These are phyloP conservation scores for Pleurotus eryngii DNA, from an alignment of 768 basidiomycete genomes.

Conservation along the genomic window DNA sequence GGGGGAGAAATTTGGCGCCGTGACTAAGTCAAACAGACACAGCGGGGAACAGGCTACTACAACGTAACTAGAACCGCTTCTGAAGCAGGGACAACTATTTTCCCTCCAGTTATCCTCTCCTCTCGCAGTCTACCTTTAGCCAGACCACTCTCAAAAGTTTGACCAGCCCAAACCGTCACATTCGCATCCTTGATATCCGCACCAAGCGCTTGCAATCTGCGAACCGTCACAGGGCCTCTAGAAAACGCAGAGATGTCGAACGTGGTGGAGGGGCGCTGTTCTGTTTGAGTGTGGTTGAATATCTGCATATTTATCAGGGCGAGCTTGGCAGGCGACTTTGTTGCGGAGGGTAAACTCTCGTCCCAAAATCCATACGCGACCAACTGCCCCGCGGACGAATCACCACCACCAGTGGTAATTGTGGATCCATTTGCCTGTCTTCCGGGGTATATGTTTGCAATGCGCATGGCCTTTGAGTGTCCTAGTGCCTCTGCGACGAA, in stretches of 20 bases:
- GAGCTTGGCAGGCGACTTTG: conserved; percentile 39
- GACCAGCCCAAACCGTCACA: conserved; percentile 48
- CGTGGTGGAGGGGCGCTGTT: conserved; percentile 36
- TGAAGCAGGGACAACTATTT: conserved; percentile 33
- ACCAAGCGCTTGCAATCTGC: conserved; percentile 43
- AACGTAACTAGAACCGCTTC: conserved; percentile 33
- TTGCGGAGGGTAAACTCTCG: conserved; percentile 17
- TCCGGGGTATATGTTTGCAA: conserved; percentile 50
- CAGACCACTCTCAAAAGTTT: conserved; percentile 40
- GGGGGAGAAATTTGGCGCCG: neutral
- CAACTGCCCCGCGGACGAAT: conserved; percentile 43
- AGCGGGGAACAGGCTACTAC: conserved; percentile 11
- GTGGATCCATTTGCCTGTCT: conserved; percentile 49
- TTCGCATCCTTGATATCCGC: conserved; percentile 43
- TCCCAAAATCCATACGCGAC: conserved; percentile 54
- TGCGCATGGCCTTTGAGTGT: conserved; percentile 37
- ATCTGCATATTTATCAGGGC: conserved; percentile 49
- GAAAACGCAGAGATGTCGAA: conserved; percentile 46
- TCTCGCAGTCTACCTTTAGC: conserved; percentile 35
- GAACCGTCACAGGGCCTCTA: conserved; percentile 29
- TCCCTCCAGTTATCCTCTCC: conserved; percentile 31
- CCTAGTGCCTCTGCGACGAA: conserved; percentile 48
- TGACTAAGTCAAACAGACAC: neutral
- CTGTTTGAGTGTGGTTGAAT: conserved; percentile 43
- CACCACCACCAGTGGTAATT: conserved; percentile 48